Evolutionary conservation across 306 rosid species (phyloP).

Genomic region (Vigna mungo): DNA sequence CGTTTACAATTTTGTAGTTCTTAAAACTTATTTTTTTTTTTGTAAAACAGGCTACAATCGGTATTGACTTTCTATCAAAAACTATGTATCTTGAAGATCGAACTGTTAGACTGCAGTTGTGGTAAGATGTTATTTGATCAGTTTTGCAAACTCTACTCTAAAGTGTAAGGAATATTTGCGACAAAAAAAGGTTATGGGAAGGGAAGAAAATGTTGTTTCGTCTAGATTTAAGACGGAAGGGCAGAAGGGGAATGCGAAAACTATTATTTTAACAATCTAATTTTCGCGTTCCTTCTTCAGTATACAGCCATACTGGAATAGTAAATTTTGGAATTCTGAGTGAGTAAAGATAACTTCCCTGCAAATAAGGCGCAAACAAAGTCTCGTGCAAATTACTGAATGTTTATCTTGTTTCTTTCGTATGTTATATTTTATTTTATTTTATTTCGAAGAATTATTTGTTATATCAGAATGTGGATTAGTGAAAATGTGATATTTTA

Average conservation of each 20-base stretch:
- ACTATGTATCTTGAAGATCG: constrained; percentile 79
- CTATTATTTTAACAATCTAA: constrained; percentile 24
- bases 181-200: background rate
- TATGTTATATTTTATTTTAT: no score
- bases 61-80: constrained; percentile 69
- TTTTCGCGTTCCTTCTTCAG: background rate
- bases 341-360: background rate
- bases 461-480: no score
- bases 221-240: constrained; percentile 18
- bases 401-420: no score
- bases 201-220: constrained; percentile 15
- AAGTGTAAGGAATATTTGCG: background rate
- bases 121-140: constrained; percentile 53
- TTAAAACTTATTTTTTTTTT: constrained; percentile 35
- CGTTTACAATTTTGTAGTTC: background rate
- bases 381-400: constrained; percentile 30
- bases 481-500: constrained; percentile 34
- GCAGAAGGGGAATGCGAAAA: constrained; percentile 5
- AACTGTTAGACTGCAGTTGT: constrained; percentile 71
- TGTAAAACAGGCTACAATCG: constrained; percentile 64
- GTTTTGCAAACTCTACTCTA: constrained; percentile 22
- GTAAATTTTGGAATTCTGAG: constrained; percentile 26
- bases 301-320: background rate
- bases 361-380: constrained; percentile 5
- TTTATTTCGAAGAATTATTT: no score